These are phyloP conservation scores for Drosera spatulata DNA, from an alignment of 179 eudicot genomes.

Conservation along the genomic window DNA sequence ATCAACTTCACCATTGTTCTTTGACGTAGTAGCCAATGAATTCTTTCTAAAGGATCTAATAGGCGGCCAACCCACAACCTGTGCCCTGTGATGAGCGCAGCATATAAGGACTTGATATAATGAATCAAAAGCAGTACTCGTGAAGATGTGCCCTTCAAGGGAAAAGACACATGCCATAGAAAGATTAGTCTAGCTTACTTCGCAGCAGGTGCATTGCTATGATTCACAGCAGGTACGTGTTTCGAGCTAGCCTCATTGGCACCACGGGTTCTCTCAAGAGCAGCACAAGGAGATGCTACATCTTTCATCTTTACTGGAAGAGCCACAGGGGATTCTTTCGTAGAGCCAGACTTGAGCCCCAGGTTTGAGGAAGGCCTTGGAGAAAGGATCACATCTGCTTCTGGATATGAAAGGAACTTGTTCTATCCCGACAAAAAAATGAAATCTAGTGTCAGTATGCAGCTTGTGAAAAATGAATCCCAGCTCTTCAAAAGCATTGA, in stretches of 20 bases:
- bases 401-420: conserved; percentile 5
- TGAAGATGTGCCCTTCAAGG: neutral
- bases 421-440: neutral
- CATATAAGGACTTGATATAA: neutral
- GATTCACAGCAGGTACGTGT: conserved; percentile 5
- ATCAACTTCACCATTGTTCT: conserved; percentile 20
- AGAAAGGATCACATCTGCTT: conserved; percentile 6
- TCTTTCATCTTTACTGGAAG: conserved; percentile 9
- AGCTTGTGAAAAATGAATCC: too few species aligned
- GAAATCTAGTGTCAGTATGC: too few species aligned
- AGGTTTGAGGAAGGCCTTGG: conserved; percentile 13
- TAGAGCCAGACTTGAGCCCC: conserved; percentile 10
- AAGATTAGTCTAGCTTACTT: conserved; percentile 3
- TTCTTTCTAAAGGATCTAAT: conserved; percentile 43
- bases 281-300: conserved; percentile 7
- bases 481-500: too few species aligned
- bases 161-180: neutral
- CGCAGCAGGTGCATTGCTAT: conserved; percentile 8
- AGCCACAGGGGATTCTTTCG: conserved; percentile 5
- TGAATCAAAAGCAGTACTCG: neutral
- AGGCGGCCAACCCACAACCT: conserved; percentile 48
- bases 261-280: conserved; percentile 4
- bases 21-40: conserved; percentile 27
- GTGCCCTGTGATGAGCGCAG: neutral
- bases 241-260: neutral